Evolutionary conservation across 2,329 filamentous ascomycete species (phyloP).

Genomic region (Beauveria sp.): DNA sequence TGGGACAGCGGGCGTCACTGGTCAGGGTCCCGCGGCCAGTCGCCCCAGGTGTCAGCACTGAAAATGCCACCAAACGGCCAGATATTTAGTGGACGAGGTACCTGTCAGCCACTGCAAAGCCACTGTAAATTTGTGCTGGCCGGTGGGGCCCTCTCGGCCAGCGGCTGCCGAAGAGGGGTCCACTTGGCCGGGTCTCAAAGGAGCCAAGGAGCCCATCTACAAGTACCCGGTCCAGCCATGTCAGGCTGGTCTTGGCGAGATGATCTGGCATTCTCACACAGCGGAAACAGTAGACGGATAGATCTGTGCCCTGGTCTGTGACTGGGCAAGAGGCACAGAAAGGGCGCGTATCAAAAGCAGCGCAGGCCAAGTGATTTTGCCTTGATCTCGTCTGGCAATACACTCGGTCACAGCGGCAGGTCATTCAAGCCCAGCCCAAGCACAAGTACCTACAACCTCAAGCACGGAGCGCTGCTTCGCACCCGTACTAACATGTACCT

Average conservation of each 20-base stretch:
- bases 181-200: background rate
- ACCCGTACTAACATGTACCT: too few relatives aligned
- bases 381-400: background rate
- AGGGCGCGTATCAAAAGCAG: background rate
- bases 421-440: background rate
- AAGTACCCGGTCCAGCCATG: background rate
- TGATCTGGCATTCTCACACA: background rate
- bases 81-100: background rate
- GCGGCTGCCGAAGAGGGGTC: constrained; percentile 3
- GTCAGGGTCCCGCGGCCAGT: background rate
- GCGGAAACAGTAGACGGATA: background rate
- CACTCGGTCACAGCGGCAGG: background rate
- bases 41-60: background rate
- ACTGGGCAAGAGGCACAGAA: background rate
- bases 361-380: background rate
- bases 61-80: background rate
- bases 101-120: background rate
- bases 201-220: background rate
- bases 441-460: too few relatives aligned
- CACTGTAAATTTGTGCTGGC: background rate
- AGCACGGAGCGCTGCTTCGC: too few relatives aligned
- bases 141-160: constrained; percentile 1
- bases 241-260: background rate
- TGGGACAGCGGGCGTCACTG: background rate
- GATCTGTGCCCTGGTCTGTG: background rate